These are phyloP conservation scores for Candida schatavii DNA, from an alignment of 805 yeast genomes.

Conservation along the genomic window DNA sequence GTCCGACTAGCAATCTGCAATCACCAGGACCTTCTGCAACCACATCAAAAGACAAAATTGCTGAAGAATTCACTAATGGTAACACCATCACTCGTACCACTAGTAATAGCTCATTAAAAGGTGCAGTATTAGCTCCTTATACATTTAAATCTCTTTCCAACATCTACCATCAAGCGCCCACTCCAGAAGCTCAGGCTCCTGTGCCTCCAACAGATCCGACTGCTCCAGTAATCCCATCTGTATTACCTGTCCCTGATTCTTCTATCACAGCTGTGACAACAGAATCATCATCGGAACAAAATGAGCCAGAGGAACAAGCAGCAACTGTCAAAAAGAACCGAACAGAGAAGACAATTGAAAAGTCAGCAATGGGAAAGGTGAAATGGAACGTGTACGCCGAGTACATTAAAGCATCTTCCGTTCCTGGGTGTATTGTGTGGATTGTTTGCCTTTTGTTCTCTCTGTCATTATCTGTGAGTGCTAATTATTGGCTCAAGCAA, in stretches of 20 bases:
- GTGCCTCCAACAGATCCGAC: too few relatives aligned
- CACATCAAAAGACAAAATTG: conserved; percentile 6
- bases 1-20: background rate
- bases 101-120: conserved; percentile 1
- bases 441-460: conserved; percentile 26
- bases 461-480: conserved; percentile 34
- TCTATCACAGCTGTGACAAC: conserved; percentile 9
- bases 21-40: conserved; percentile 3
- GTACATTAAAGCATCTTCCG: conserved; percentile 61
- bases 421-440: conserved; percentile 44
- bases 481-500: conserved; percentile 62
- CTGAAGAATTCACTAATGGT: conserved; percentile 6
- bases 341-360: conserved; percentile 36
- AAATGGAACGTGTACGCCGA: conserved; percentile 49
- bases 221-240: too few relatives aligned
- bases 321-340: too few relatives aligned
- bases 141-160: conserved; percentile 1
- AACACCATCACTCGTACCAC: background rate
- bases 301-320: too few relatives aligned
- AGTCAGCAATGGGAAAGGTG: conserved; percentile 60
- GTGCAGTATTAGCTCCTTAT: conserved; percentile 3
- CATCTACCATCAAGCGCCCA: background rate
- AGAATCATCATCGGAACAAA: too few relatives aligned
- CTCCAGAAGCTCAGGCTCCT: too few relatives aligned
- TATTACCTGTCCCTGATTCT: too few relatives aligned